Evolutionary conservation across 2,329 filamentous ascomycete genomes (phyloP).

Genomic region (Penicillium italicum): DNA sequence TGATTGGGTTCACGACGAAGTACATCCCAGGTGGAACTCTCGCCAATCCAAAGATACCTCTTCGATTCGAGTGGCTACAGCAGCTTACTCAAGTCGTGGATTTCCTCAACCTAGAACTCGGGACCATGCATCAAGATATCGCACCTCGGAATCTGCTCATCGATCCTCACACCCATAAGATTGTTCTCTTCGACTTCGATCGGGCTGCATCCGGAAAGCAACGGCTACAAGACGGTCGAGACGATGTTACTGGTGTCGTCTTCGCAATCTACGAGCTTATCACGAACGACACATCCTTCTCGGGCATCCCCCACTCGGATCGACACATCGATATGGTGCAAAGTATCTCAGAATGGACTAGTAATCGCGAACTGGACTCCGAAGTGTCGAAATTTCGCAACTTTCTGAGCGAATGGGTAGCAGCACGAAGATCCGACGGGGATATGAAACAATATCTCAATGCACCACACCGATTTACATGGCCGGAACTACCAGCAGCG

Average conservation of each 20-base stretch:
- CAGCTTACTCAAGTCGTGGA: slow-evolving; percentile 25
- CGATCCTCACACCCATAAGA: slow-evolving; percentile 19
- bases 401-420: neutral
- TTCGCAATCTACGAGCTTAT: slow-evolving; percentile 30
- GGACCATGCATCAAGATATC: slow-evolving; percentile 35
- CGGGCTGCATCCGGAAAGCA: slow-evolving; percentile 17
- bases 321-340: no score
- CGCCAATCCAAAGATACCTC: slow-evolving; percentile 19
- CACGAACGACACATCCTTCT: slow-evolving; percentile 17
- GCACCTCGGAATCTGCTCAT: slow-evolving; percentile 31
- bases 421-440: slow-evolving; percentile 8
- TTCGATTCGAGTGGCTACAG: slow-evolving; percentile 25
- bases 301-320: no score
- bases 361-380: no score
- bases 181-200: slow-evolving; percentile 30
- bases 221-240: slow-evolving; percentile 16
- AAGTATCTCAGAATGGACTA: no score
- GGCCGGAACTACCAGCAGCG: slow-evolving; percentile 12
- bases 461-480: slow-evolving; percentile 15
- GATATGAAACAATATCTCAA: slow-evolving; percentile 20
- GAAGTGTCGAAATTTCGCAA: no score
- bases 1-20: slow-evolving; percentile 29
- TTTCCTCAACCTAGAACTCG: slow-evolving; percentile 23
- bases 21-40: slow-evolving; percentile 26
- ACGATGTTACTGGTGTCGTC: slow-evolving; percentile 24